Base-by-base conservation (phyloP, 352 stramenopile species). In the Phytophthora ohioensis region DNA sequence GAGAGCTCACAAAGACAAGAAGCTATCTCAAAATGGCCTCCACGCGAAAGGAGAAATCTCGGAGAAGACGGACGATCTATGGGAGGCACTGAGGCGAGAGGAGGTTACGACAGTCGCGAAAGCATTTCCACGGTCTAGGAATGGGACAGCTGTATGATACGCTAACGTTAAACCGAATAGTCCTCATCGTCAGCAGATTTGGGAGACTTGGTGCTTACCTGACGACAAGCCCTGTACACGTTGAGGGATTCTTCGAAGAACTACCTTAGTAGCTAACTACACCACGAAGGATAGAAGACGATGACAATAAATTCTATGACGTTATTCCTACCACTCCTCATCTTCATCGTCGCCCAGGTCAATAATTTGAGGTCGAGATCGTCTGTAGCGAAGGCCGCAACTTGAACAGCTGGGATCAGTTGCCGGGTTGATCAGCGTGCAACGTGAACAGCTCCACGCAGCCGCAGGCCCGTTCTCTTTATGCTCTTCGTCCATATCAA, bases 391-490 rank as follows among this genome's bases (percentile, higher is more conserved):
- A 54, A 92, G 73, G 0, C 87, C 85, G 49, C 89, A 96, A 17
- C 87, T 85, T 57, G 68, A 73, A 54, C 89, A 96, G 35, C 76
- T 80, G 31, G 90, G 69, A 45, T 74, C 87, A 7, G 67, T 78
- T 30, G 75, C 55, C 13, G 83, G 76, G 52, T 96, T 96, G 48
- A 87, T 76, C 61, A 96, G 75, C 9, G 87, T 96, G 65, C 89
- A 96, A 39, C 89, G 83, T 45, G 68, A 83, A 59, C 89, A 96
- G 61, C 73, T 92, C 87, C 87, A 96, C 10, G 63, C 55, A 48
- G 53, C 46, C 21, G 52, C 41, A 54, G 67, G 39, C 13, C 73
- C 53, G 9, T 65, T 84, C 21, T 84, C 73, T 60, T 85, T 87
- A 41, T 71, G 67, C 8, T 89, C 76, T 64, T 91, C 76, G 8